Percentiles rank a stretch among this genome's conserved stretches.
These are phyloP conservation scores for Paramecium sonneborni DNA, from an alignment of 73 alveolate genomes.

Conservation along the genomic window DNA sequence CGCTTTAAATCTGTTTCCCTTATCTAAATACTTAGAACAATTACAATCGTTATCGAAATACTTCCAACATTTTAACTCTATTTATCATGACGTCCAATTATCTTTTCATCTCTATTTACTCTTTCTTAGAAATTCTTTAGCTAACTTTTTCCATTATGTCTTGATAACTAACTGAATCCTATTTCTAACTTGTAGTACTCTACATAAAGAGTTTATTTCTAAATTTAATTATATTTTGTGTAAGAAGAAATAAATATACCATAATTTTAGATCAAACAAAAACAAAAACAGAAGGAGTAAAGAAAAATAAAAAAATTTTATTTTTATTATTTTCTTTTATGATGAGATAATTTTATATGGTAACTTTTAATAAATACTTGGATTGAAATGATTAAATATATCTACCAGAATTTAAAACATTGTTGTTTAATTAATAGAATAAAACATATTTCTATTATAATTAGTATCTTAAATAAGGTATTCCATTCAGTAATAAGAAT, in stretches of 20 bases:
- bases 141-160: background rate
- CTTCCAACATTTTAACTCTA: slow-evolving; percentile 33
- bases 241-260: too few relatives aligned
- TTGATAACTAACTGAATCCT: background rate
- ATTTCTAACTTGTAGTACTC: background rate
- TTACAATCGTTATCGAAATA: background rate
- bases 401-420: too few relatives aligned
- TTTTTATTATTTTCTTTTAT: too few relatives aligned
- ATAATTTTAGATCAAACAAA: too few relatives aligned
- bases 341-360: too few relatives aligned
- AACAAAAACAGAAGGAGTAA: too few relatives aligned
- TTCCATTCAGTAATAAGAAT: background rate
- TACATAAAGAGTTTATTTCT: background rate
- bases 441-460: too few relatives aligned
- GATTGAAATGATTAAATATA: too few relatives aligned
- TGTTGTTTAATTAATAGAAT: too few relatives aligned
- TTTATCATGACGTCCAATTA: background rate
- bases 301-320: too few relatives aligned
- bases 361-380: too few relatives aligned
- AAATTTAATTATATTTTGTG: background rate
- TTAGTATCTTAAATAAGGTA: too few relatives aligned
- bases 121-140: slow-evolving; percentile 39
- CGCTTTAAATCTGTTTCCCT: background rate
- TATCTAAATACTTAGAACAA: background rate
- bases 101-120: slow-evolving; percentile 37